phyloP scores from a whole-genome alignment of 352 stramenopile genomes.

The Pythium apleroticum region DNA sequence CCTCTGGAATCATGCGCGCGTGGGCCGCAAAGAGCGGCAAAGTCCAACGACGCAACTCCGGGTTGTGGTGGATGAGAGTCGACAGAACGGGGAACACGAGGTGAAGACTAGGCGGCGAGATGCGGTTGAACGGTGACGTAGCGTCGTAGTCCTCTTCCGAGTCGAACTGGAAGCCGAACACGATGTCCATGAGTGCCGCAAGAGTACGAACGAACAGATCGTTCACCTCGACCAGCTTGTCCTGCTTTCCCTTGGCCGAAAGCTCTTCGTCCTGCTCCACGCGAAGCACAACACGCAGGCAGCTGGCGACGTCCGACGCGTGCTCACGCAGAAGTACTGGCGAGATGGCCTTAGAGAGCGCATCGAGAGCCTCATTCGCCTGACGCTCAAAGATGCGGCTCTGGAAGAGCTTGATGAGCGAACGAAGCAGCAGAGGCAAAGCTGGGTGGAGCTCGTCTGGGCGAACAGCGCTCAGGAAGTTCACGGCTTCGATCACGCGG shows the following conservation, averaged over 20 bases:
- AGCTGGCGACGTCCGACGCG: slow-evolving; percentile 61
- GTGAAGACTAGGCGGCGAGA: slow-evolving; percentile 75
- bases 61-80: slow-evolving; percentile 47
- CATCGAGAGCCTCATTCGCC: slow-evolving; percentile 36
- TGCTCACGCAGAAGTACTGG: slow-evolving; percentile 63
- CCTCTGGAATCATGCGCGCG: slow-evolving; percentile 82
- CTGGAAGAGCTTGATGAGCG: slow-evolving; percentile 51
- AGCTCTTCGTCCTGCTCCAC: slow-evolving; percentile 33
- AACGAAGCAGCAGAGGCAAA: slow-evolving; percentile 62
- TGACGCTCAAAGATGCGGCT: slow-evolving; percentile 55
- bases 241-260: slow-evolving; percentile 39
- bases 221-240: slow-evolving; percentile 39
- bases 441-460: slow-evolving; percentile 76
- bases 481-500: slow-evolving; percentile 57
- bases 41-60: slow-evolving; percentile 59
- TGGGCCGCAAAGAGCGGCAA: slow-evolving; percentile 79
- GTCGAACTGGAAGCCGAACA: slow-evolving; percentile 84
- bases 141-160: slow-evolving; percentile 75
- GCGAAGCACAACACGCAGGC: slow-evolving; percentile 52
- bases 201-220: slow-evolving; percentile 62
- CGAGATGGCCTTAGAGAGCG: slow-evolving; percentile 62
- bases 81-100: slow-evolving; percentile 77
- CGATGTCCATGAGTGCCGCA: slow-evolving; percentile 64
- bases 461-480: slow-evolving; percentile 50
- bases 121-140: slow-evolving; percentile 58